A percentile compares a stretch with the other conserved stretches of the same genome.
Conservation (phyloP, 176 grass and related monocot species). For the Themeda triandra region DNA sequence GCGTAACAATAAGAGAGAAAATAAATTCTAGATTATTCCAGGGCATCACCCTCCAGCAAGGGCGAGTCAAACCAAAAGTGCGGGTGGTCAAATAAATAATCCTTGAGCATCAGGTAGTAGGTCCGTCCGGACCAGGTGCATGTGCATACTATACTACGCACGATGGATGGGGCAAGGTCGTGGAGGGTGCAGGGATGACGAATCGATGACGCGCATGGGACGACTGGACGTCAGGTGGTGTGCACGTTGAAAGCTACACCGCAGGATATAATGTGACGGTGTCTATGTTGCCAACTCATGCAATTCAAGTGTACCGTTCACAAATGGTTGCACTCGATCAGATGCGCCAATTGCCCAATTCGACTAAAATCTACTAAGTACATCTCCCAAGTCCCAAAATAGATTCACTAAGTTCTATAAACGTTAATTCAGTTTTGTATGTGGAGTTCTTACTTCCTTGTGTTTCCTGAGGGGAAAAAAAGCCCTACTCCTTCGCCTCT, state of each 20-base stretch:
- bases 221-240: background rate
- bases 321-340: background rate
- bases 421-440: too few relatives aligned
- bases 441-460: too few relatives aligned
- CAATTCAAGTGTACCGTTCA: too few relatives aligned
- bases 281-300: background rate
- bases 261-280: background rate
- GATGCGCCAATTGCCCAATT: background rate
- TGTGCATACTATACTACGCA: too few relatives aligned
- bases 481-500: too few relatives aligned
- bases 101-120: background rate
- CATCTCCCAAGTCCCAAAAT: background rate
- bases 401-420: too few relatives aligned
- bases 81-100: constrained; percentile 14
- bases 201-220: background rate
- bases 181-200: background rate
- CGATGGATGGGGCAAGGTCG: too few relatives aligned
- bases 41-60: too few relatives aligned
- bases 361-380: background rate
- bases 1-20: too few relatives aligned
- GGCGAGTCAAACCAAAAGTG: background rate
- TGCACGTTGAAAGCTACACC: background rate
- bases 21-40: too few relatives aligned
- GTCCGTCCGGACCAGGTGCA: background rate
- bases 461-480: too few relatives aligned